Percentiles rank a stretch among this genome's conserved stretches.
Evolutionary conservation across 331 rosid species (phyloP).

Genomic region (Telfairia occidentalis): DNA sequence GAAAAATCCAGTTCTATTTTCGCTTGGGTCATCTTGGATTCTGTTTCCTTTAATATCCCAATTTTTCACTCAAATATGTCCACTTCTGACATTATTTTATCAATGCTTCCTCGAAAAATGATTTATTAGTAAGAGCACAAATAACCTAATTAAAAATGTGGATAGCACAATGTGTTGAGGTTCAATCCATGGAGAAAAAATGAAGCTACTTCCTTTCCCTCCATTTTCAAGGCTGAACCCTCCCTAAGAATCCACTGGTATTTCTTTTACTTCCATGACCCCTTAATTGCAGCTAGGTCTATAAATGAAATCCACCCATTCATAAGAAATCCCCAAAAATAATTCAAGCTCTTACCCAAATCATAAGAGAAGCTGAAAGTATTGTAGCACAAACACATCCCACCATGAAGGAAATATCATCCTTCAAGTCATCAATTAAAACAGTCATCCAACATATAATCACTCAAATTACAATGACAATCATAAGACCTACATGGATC

Average conservation of each 20-base stretch:
- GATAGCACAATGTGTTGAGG: neutral
- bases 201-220: neutral
- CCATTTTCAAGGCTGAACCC: neutral
- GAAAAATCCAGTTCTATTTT: neutral
- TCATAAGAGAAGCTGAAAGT: neutral
- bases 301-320: neutral
- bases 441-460: neutral
- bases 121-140: neutral
- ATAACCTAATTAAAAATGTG: neutral
- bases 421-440: neutral
- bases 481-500: neutral
- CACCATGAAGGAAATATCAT: neutral
- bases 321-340: neutral
- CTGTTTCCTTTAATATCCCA: neutral
- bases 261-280: neutral
- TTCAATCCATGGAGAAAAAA: neutral
- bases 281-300: neutral
- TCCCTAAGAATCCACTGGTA: neutral
- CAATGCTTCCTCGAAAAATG: neutral
- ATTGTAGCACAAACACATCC: neutral
- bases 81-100: neutral
- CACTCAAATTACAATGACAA: neutral
- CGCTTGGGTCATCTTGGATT: neutral
- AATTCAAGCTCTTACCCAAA: neutral
- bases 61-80: neutral